Conservation (phyloP, 139 green algal genomes). For the Closterium sp. region DNA sequence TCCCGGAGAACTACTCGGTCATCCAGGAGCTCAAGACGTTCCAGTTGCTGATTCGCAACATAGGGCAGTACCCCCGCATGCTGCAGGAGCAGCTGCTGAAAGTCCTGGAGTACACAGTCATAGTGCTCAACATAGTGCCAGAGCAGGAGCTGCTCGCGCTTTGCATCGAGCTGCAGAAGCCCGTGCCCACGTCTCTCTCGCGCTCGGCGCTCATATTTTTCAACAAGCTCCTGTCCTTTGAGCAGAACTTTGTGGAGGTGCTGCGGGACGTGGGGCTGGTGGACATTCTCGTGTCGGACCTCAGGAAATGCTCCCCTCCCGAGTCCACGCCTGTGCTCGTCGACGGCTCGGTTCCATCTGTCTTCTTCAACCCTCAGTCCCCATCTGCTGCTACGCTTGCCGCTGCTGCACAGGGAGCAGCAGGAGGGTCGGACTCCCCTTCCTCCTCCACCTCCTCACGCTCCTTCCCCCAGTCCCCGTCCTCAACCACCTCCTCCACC, state of each 20-base stretch:
- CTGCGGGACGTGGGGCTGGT: conserved; percentile 36
- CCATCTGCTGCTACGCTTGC: not conserved
- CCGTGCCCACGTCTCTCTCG: not conserved
- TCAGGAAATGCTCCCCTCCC: conserved; percentile 19
- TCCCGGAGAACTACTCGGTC: conserved; percentile 36
- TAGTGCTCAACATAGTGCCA: conserved; percentile 24
- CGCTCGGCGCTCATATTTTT: conserved; percentile 18
- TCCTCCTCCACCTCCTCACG: not conserved
- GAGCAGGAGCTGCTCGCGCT: conserved; percentile 49
- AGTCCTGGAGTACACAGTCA: conserved; percentile 41
- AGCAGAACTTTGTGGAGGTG: conserved; percentile 24
- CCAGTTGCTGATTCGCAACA: not conserved
- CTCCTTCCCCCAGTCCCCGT: not conserved
- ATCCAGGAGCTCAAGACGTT: conserved; percentile 35
- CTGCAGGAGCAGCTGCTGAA: conserved; percentile 42
- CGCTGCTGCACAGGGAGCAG: not conserved
- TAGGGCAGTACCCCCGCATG: not conserved
- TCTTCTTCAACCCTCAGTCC: not conserved
- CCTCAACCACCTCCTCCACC: not conserved
- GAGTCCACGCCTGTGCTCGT: not conserved
- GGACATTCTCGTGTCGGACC: conserved; percentile 37
- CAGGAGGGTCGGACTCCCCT: not conserved
- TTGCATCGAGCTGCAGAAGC: conserved; percentile 31
- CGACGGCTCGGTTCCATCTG: not conserved
- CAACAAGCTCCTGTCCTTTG: conserved; percentile 42